Percentiles rank a stretch among this genome's conserved stretches.
Evolutionary conservation across 2,329 filamentous ascomycete species (phyloP).

Genomic region (Pestalotiopsis fici): DNA sequence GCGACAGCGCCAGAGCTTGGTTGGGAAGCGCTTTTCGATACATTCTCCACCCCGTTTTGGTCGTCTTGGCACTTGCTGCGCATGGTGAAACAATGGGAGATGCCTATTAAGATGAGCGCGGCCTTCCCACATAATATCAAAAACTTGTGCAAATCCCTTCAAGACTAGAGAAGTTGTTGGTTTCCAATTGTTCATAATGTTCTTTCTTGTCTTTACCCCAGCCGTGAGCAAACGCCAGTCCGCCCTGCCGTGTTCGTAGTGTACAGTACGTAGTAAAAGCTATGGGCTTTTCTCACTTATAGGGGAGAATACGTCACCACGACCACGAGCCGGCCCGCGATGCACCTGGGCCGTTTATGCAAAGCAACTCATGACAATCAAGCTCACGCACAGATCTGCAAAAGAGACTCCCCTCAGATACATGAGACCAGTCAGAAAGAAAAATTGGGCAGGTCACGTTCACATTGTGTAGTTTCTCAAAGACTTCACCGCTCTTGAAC

Average conservation of each 20-base stretch:
- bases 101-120: neutral
- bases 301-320: neutral
- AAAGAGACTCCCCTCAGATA: neutral
- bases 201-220: neutral
- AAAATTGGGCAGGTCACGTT: neutral
- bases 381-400: neutral
- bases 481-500: neutral
- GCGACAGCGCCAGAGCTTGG: neutral
- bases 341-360: neutral
- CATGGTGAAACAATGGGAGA: neutral
- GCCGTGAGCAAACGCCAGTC: too few relatives aligned
- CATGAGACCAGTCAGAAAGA: neutral
- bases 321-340: neutral
- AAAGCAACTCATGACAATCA: neutral
- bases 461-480: neutral
- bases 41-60: neutral
- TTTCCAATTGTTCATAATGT: neutral
- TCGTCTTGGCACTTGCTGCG: neutral
- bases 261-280: too few relatives aligned
- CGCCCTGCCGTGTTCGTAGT: too few relatives aligned
- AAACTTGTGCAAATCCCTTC: neutral
- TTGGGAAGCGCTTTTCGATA: neutral
- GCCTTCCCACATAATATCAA: neutral
- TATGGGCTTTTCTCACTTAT: neutral
- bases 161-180: neutral